A percentile compares a stretch with the other conserved stretches of the same genome.
Evolutionary conservation across 208 protist genomes (phyloP).

Genomic region (Trypanosoma lewisi): DNA sequence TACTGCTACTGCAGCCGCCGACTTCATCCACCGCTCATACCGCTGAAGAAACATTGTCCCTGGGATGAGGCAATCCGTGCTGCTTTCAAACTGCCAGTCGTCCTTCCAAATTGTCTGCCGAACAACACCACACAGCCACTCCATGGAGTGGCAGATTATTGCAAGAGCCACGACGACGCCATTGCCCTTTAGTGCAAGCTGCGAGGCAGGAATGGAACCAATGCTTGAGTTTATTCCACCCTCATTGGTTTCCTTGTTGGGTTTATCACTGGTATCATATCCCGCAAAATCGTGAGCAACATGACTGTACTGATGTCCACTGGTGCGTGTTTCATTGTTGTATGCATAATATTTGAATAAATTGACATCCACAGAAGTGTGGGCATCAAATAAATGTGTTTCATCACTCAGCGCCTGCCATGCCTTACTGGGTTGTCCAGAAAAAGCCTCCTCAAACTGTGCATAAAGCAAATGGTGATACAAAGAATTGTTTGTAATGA

Average conservation of each 20-base stretch:
- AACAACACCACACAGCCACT: slow-evolving; percentile 73
- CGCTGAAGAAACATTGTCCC: slow-evolving; percentile 32
- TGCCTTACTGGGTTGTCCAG: slow-evolving; percentile 30
- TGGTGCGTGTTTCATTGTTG: slow-evolving; percentile 70
- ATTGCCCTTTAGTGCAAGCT: slow-evolving; percentile 64
- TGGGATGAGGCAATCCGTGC: slow-evolving; percentile 56
- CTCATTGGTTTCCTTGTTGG: not conserved
- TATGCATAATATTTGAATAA: slow-evolving; percentile 76
- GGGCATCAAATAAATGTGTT: slow-evolving; percentile 35
- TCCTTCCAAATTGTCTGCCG: slow-evolving; percentile 42
- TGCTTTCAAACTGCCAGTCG: slow-evolving; percentile 18
- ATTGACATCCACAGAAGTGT: slow-evolving; percentile 53
- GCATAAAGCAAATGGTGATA: slow-evolving; percentile 51
- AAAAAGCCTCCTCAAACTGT: slow-evolving; percentile 76
- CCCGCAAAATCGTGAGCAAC: slow-evolving; percentile 6
- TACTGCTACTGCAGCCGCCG: not conserved
- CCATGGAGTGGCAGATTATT: slow-evolving; percentile 66
- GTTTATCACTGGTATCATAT: not conserved
- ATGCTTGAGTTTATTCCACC: slow-evolving; percentile 39
- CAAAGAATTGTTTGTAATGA: slow-evolving; percentile 52
- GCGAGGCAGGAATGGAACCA: slow-evolving; percentile 38
- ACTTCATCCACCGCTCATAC: not conserved
- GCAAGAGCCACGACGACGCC: slow-evolving; percentile 68
- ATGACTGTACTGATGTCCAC: slow-evolving; percentile 68
- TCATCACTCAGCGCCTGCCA: slow-evolving; percentile 69